Percentiles rank a stretch among this genome's conserved stretches.
These are phyloP conservation scores for Tylopilus subfusipes DNA, from an alignment of 768 basidiomycete species.

Conservation along the genomic window DNA sequence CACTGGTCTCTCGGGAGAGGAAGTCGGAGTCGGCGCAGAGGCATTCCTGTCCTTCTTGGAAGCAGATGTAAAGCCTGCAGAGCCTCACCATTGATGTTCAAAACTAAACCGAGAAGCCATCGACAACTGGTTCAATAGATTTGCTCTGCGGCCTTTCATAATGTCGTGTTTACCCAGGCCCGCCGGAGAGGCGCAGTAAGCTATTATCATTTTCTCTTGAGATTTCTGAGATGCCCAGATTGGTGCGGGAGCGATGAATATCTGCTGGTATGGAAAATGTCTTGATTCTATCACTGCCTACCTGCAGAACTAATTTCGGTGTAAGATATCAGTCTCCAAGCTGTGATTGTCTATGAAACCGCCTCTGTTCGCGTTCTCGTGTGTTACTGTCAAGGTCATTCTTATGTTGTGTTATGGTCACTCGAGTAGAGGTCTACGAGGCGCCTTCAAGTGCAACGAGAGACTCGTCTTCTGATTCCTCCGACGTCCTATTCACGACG, in stretches of 20 bases:
- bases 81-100: constrained; percentile 47
- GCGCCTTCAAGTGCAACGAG: background rate
- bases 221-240: background rate
- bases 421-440: background rate
- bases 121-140: constrained; percentile 17
- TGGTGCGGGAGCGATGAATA: background rate
- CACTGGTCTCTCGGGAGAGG: constrained; percentile 16
- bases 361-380: background rate
- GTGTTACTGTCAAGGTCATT: background rate
- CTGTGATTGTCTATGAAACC: background rate
- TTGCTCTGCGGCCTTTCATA: background rate
- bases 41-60: constrained; percentile 80
- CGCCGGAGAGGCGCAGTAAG: background rate
- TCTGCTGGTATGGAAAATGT: background rate
- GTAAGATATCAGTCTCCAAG: no score
- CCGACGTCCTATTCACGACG: no score
- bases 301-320: background rate
- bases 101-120: constrained; percentile 10
- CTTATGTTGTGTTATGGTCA: background rate
- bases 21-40: constrained; percentile 51
- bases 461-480: background rate
- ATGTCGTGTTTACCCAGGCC: background rate
- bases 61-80: constrained; percentile 69
- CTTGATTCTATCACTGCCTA: background rate
- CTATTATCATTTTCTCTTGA: background rate